phyloP scores from a whole-genome alignment of 352 stramenopile genomes.

The Pilasporangium apinafurcum region DNA sequence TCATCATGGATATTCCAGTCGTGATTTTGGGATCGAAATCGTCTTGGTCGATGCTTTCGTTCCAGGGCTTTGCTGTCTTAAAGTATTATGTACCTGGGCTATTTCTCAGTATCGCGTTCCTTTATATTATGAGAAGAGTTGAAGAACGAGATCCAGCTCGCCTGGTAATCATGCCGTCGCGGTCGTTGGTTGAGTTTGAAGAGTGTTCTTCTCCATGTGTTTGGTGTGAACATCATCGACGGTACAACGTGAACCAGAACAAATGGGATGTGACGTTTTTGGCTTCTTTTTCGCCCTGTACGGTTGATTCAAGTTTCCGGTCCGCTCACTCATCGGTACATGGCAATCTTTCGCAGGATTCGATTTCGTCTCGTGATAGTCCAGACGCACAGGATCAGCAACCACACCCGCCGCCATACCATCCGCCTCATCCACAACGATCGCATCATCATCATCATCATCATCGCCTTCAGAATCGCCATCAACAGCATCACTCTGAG shows the following conservation, averaged over 20 bases:
- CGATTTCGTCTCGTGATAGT: background rate
- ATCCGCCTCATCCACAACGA: conserved; percentile 3
- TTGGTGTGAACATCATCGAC: conserved; percentile 67
- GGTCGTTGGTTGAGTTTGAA: conserved; percentile 62
- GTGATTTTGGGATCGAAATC: conserved; percentile 16
- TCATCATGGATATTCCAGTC: conserved; percentile 44
- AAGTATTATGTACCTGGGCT: conserved; percentile 50
- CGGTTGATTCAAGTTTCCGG: conserved; percentile 45
- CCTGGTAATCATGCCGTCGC: conserved; percentile 39
- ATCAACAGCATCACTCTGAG: background rate
- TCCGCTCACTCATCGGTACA: conserved; percentile 28
- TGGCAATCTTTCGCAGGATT: background rate
- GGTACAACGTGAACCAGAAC: conserved; percentile 45
- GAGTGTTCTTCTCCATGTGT: conserved; percentile 65
- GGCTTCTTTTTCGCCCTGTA: conserved; percentile 40
- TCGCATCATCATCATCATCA: background rate
- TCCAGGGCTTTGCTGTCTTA: conserved; percentile 32
- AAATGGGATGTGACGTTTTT: conserved; percentile 63
- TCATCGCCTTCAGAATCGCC: background rate
- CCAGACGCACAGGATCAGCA: conserved; percentile 1
- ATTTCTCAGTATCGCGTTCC: conserved; percentile 47
- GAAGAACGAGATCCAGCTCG: conserved; percentile 50
- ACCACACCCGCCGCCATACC: background rate
- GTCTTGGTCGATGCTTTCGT: conserved; percentile 21
- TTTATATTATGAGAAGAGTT: conserved; percentile 73